A percentile compares a stretch with the other conserved stretches of the same genome.
phyloP scores from a whole-genome alignment of 2,329 filamentous ascomycete genomes.

The Mariannaea sp. region DNA sequence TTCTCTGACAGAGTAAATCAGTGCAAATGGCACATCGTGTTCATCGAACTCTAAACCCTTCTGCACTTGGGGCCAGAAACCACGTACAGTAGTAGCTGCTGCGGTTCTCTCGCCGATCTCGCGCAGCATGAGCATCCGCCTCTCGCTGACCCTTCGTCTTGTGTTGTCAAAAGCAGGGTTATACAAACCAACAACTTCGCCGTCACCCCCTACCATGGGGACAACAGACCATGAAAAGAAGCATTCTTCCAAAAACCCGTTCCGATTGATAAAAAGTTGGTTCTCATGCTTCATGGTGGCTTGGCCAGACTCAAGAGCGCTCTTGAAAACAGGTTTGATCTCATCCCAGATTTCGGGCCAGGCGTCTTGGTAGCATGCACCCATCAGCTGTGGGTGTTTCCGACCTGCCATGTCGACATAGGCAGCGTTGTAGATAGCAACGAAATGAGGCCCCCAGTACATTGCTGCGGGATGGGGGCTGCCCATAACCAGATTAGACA shows the following conservation, averaged over 20 bases:
- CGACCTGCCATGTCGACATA: constrained; percentile 73
- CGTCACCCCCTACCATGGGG: constrained; percentile 74
- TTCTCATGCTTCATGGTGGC: constrained; percentile 87
- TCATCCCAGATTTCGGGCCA: constrained; percentile 79
- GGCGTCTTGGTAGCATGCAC: constrained; percentile 67
- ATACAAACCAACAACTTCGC: constrained; percentile 75
- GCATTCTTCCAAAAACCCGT: constrained; percentile 74
- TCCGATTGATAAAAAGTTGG: constrained; percentile 71
- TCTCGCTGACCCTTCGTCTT: constrained; percentile 74
- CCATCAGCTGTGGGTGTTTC: constrained; percentile 79
- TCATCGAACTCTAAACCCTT: constrained; percentile 74
- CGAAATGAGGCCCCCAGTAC: constrained; percentile 76
- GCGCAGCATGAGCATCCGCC: constrained; percentile 77
- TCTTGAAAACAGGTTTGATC: constrained; percentile 69
- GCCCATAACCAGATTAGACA: constrained; percentile 83
- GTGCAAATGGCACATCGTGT: constrained; percentile 74
- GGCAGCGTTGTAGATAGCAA: constrained; percentile 74
- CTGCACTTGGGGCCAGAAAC: constrained; percentile 74
- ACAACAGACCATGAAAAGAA: constrained; percentile 86
- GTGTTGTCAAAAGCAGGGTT: constrained; percentile 86
- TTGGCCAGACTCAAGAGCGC: constrained; percentile 71
- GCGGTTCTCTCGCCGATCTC: constrained; percentile 79
- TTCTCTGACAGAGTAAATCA: constrained; percentile 77
- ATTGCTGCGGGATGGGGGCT: constrained; percentile 75
- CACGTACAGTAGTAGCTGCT: constrained; percentile 70